phyloP scores from a whole-genome alignment of 108 stramenopile genomes.

The Skeletonema tropicum region DNA sequence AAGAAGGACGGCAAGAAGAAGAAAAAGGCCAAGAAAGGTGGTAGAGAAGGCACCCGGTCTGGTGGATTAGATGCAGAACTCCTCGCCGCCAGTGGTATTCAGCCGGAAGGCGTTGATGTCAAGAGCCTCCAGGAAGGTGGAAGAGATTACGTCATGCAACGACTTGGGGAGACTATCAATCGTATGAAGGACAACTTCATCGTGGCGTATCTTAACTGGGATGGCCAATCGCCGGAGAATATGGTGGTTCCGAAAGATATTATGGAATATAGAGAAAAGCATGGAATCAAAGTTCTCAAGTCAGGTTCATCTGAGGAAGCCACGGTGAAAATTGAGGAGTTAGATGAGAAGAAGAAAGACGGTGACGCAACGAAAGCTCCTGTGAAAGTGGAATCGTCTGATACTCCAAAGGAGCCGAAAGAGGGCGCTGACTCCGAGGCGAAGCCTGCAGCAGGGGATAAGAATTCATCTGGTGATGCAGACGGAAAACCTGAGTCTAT shows the following conservation, averaged over 20 bases:
- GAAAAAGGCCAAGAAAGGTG: conserved; percentile 75
- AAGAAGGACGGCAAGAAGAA: conserved; percentile 67
- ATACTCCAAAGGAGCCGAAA: conserved; percentile 23
- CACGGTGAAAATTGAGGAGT: conserved; percentile 16
- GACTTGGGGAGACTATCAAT: conserved; percentile 91
- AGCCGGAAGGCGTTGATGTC: conserved; percentile 67
- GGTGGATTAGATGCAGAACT: conserved; percentile 88
- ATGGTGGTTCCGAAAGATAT: conserved; percentile 82
- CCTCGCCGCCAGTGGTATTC: conserved; percentile 79
- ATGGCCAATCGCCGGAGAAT: conserved; percentile 76
- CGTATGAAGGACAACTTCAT: conserved; percentile 99
- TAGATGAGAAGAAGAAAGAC: conserved; percentile 8
- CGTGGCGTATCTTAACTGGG: conserved; percentile 91
- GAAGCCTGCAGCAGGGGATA: neutral
- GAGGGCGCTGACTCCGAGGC: conserved; percentile 6
- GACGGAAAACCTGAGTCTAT: neutral
- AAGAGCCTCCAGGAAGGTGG: conserved; percentile 86
- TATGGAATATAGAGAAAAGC: conserved; percentile 71
- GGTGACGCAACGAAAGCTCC: conserved; percentile 4
- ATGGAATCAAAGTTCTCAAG: conserved; percentile 43
- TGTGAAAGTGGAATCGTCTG: conserved; percentile 4
- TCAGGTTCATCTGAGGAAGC: conserved; percentile 25
- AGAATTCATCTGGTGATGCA: conserved; percentile 11
- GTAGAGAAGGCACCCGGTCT: conserved; percentile 83
- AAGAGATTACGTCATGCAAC: conserved; percentile 92